Percentiles rank a stretch among this genome's conserved stretches.
Evolutionary conservation across 768 basidiomycete species (phyloP).

Genomic region (Arthromyces matolae): DNA sequence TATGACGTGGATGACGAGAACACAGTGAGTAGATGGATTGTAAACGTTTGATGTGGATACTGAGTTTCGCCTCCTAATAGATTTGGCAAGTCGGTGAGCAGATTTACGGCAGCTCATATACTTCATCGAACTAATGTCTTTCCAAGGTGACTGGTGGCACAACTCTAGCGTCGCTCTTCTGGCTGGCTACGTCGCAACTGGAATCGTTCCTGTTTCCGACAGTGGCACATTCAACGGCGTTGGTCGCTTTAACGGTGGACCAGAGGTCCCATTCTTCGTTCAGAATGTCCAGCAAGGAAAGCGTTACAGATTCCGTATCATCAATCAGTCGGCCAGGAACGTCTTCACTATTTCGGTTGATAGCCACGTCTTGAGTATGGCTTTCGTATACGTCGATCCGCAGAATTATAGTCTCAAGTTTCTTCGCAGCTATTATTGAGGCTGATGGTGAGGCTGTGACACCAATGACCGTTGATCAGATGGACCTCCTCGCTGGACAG

Average conservation of each 20-base stretch:
- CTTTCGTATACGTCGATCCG: background rate
- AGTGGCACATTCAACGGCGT: slow-evolving; percentile 43
- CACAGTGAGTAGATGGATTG: slow-evolving; percentile 5
- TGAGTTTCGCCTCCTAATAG: slow-evolving; percentile 7
- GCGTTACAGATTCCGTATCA: too few relatives aligned
- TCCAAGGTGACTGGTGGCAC: slow-evolving; percentile 41
- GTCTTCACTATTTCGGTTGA: slow-evolving; percentile 37
- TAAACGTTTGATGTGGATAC: too few relatives aligned
- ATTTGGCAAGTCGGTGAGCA: slow-evolving; percentile 20
- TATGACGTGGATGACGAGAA: slow-evolving; percentile 18
- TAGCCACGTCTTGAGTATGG: slow-evolving; percentile 24
- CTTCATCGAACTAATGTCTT: too few relatives aligned
- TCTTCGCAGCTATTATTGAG: slow-evolving; percentile 27
- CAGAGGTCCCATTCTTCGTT: slow-evolving; percentile 32
- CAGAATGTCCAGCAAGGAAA: too few relatives aligned
- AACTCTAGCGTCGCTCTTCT: slow-evolving; percentile 23
- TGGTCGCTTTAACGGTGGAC: slow-evolving; percentile 41
- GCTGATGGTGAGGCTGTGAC: slow-evolving; percentile 28
- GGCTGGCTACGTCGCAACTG: slow-evolving; percentile 21
- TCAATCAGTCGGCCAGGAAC: slow-evolving; percentile 42
- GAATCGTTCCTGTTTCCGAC: slow-evolving; percentile 28
- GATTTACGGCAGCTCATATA: too few relatives aligned
- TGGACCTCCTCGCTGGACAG: slow-evolving; percentile 40
- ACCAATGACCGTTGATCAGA: slow-evolving; percentile 26
- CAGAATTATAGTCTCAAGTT: background rate